phyloP scores from a whole-genome alignment of 2,329 filamentous ascomycete genomes.

The Alternaria viburni region DNA sequence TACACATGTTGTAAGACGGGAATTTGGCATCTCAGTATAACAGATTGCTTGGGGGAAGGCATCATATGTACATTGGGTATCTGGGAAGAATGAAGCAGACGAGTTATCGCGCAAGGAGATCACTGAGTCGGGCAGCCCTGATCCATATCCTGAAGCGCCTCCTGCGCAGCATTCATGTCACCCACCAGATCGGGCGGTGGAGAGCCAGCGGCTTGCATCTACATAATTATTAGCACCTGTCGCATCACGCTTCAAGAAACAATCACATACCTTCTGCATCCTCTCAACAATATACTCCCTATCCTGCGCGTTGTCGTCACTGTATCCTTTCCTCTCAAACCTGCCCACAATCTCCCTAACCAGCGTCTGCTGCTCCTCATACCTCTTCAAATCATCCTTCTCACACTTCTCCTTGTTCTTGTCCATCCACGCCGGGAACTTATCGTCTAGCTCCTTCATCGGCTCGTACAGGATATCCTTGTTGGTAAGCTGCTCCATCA shows the following conservation, averaged over 20 bases:
- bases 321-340: slow-evolving; percentile 83
- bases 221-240: neutral
- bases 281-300: slow-evolving; percentile 93
- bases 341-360: slow-evolving; percentile 86
- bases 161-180: slow-evolving; percentile 83
- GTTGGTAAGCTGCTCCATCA: slow-evolving; percentile 99
- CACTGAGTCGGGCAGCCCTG: slow-evolving; percentile 69
- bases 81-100: slow-evolving; percentile 15
- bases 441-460: slow-evolving; percentile 94
- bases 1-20: neutral
- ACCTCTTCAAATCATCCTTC: slow-evolving; percentile 76
- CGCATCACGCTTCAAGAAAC: neutral
- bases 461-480: slow-evolving; percentile 98
- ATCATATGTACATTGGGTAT: slow-evolving; percentile 31
- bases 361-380: slow-evolving; percentile 78
- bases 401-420: slow-evolving; percentile 72
- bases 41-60: neutral
- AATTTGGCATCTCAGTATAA: neutral
- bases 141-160: slow-evolving; percentile 63
- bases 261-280: slow-evolving; percentile 83
- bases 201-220: slow-evolving; percentile 97
- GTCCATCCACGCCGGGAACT: slow-evolving; percentile 88
- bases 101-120: slow-evolving; percentile 15
- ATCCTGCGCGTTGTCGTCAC: slow-evolving; percentile 80
- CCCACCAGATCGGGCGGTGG: slow-evolving; percentile 91